Evolutionary conservation across 345 rosid genomes (phyloP).

Genomic region (Rhizophora mangle): DNA sequence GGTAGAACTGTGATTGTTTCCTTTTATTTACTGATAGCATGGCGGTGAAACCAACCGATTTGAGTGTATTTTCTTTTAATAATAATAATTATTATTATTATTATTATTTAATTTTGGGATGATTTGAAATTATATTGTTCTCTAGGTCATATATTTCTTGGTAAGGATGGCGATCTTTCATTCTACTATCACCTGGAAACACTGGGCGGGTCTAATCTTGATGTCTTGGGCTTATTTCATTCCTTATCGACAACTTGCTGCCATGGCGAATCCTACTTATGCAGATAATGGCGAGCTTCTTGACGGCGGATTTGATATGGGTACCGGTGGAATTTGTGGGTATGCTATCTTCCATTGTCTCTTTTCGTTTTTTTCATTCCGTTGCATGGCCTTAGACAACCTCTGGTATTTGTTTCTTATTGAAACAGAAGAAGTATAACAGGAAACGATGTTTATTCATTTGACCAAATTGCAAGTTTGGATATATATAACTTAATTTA

Average conservation of each 20-base stretch:
- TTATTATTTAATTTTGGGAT: neutral
- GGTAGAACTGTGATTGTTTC: too few species aligned
- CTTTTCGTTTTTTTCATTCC: neutral
- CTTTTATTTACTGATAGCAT: too few species aligned
- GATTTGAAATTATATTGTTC: slow-evolving; percentile 13
- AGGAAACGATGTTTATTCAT: too few species aligned
- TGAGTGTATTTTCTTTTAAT: too few species aligned
- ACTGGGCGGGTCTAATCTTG: slow-evolving; percentile 65
- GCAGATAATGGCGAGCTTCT: slow-evolving; percentile 70
- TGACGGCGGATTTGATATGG: slow-evolving; percentile 82
- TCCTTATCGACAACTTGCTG: slow-evolving; percentile 72
- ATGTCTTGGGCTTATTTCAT: slow-evolving; percentile 58
- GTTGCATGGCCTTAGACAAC: neutral
- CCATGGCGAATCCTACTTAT: slow-evolving; percentile 72
- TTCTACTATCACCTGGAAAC: slow-evolving; percentile 76
- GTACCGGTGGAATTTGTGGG: slow-evolving; percentile 90
- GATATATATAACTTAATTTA: too few species aligned
- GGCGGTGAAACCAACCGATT: too few species aligned
- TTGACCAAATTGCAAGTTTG: too few species aligned
- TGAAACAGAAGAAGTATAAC: neutral
- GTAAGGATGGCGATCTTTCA: slow-evolving; percentile 62
- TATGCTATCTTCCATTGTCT: slow-evolving; percentile 23
- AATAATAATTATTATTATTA: neutral
- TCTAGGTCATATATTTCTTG: slow-evolving; percentile 59
- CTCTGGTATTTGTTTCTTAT: neutral